Conservation (phyloP, 2,329 filamentous ascomycete genomes). For the Monosporascus sp. region DNA sequence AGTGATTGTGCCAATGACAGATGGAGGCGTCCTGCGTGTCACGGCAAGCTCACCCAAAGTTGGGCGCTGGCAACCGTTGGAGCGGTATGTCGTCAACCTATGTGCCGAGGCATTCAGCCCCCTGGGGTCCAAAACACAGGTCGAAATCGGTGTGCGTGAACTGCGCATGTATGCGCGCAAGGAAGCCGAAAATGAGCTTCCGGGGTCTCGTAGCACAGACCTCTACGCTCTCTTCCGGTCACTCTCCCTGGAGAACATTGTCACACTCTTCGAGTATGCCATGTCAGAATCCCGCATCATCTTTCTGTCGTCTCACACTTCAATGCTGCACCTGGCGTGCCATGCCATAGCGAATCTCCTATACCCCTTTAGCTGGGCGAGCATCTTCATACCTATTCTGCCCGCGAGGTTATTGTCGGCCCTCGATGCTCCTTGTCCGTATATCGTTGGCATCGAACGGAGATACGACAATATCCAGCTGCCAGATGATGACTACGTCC, state of each 20-base stretch:
- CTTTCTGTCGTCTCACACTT: slow-evolving; percentile 88
- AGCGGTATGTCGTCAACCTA: slow-evolving; percentile 94
- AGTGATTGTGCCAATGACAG: slow-evolving; percentile 91
- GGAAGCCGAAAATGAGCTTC: slow-evolving; percentile 88
- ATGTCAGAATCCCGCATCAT: slow-evolving; percentile 93
- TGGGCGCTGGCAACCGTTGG: slow-evolving; percentile 91
- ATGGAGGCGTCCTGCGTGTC: slow-evolving; percentile 75
- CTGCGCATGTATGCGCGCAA: slow-evolving; percentile 87
- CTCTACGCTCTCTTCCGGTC: slow-evolving; percentile 89
- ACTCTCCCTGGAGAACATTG: slow-evolving; percentile 84
- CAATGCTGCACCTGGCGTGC: slow-evolving; percentile 91
- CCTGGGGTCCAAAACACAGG: slow-evolving; percentile 88
- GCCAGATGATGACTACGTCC: slow-evolving; percentile 90
- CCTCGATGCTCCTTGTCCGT: slow-evolving; percentile 90
- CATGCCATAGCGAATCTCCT: slow-evolving; percentile 80
- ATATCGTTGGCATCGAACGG: slow-evolving; percentile 92
- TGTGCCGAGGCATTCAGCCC: slow-evolving; percentile 94
- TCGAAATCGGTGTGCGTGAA: slow-evolving; percentile 86
- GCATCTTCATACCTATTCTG: slow-evolving; percentile 88
- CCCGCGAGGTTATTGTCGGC: slow-evolving; percentile 84
- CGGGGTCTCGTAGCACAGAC: slow-evolving; percentile 85
- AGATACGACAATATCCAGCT: slow-evolving; percentile 82
- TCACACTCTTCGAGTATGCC: slow-evolving; percentile 88
- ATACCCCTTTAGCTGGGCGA: slow-evolving; percentile 89
- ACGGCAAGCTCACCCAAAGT: slow-evolving; percentile 85